Base-by-base conservation (phyloP, 306 rosid genomes). In the Acacia crassicarpa region DNA sequence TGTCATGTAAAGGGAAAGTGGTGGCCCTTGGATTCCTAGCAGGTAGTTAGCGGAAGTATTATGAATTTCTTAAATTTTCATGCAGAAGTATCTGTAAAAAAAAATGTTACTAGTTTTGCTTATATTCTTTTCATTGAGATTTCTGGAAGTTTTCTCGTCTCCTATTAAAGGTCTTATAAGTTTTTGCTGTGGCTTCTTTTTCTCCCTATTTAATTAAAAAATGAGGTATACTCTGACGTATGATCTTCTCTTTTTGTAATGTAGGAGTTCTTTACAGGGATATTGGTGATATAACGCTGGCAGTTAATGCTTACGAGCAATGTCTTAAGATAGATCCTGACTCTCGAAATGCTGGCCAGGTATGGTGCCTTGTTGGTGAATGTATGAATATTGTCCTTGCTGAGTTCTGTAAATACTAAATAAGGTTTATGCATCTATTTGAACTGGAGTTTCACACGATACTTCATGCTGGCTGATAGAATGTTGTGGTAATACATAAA, bases 271-370 rank as follows among this genome's bases (percentile, higher is more conserved):
- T 95, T 74, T 90, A 95, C 78, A 91, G 99, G 78, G 99, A 95
- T 86, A 98, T 97, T 75, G 99, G 99, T 75, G 92, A 93, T 82
- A 95, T 95, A 77, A 69, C 91, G 70, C 76, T 86, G 61, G 96
- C 99, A 59, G 88, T 95, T 87, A 90, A 89, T 87, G 98, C 99
- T 8, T 95, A 95, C 83, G 99, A 95, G 87, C 94, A 88, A 72
- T 95, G 99, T 80, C 96, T 95, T 63, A 92, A 91, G 88, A 95
- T 95, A 75, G 99, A 95, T 85, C 99, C 96, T 0, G 99, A 95
- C 84, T 95, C 99, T 80, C 90, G 99, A 70, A 95, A 95, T 88
- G 99, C 99, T 81, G 98, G 99, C 88, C 99, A 95, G 99, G 99
- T 95, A 80, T 79, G 80, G 63, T 51, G 33, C 69, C 51, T 87